Conservation (phyloP, 176 grass and related monocot species). For the Poa pratensis region DNA sequence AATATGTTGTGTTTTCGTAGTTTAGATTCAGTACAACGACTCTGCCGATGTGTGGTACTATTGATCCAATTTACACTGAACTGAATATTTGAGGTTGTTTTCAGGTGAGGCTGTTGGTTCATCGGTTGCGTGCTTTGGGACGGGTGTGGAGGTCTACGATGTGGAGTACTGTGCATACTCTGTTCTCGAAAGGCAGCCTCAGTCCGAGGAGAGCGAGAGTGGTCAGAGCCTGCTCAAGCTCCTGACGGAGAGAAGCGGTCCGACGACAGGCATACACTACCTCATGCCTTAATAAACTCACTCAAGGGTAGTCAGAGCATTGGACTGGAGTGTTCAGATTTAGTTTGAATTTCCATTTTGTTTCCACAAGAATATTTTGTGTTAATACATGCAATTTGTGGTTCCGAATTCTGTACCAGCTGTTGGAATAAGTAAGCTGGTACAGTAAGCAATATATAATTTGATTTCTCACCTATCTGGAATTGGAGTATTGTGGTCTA, state of each 20-base stretch:
- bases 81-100: neutral
- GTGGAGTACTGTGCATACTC: constrained; percentile 70
- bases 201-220: neutral
- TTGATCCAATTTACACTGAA: neutral
- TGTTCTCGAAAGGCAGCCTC: constrained; percentile 52
- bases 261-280: constrained; percentile 51
- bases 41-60: neutral
- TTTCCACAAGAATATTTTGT: neutral
- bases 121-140: constrained; percentile 54
- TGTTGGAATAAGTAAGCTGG: neutral
- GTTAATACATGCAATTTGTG: neutral
- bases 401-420: neutral
- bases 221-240: constrained; percentile 42
- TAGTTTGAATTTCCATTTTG: neutral
- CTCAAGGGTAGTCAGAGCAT: neutral
- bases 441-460: neutral
- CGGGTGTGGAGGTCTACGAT: constrained; percentile 55
- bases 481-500: neutral
- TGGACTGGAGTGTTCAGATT: neutral
- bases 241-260: constrained; percentile 42
- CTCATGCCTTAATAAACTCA: neutral
- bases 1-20: neutral
- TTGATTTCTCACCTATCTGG: neutral
- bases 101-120: constrained; percentile 71
- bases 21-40: neutral